phyloP scores from a whole-genome alignment of 148 eudicot species.

The Diospyros lotus region DNA sequence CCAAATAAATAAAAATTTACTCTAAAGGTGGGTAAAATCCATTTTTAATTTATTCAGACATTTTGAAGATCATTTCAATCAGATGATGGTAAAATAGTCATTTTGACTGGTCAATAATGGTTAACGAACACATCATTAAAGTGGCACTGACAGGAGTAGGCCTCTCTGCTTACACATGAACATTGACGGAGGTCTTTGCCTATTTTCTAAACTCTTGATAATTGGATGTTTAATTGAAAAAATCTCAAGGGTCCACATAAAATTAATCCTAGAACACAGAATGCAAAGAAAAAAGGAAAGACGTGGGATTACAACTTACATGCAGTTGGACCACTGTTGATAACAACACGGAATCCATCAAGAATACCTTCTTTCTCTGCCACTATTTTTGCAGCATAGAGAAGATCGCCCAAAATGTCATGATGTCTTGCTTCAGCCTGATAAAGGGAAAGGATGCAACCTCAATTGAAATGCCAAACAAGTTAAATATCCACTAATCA shows the following conservation, averaged over 20 bases:
- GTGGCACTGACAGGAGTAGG: no score
- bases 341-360: slow-evolving; percentile 75
- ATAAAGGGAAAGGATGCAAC: neutral
- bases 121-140: no score
- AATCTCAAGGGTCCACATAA: no score
- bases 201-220: neutral
- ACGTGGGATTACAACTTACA: slow-evolving; percentile 35
- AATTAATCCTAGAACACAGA: neutral
- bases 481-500: neutral
- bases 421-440: slow-evolving; percentile 63
- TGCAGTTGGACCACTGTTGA: slow-evolving; percentile 58
- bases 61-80: no score
- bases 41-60: no score
- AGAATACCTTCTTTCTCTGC: slow-evolving; percentile 71
- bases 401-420: slow-evolving; percentile 61
- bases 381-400: slow-evolving; percentile 61
- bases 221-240: neutral
- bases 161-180: no score
- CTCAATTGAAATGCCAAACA: neutral
- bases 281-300: neutral
- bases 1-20: no score
- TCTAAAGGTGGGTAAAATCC: no score
- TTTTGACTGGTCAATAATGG: no score
- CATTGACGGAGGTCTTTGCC: no score
- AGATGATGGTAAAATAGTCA: no score